Percentiles rank a stretch among this genome's conserved stretches.
Conservation (phyloP, 2,329 filamentous ascomycete genomes). For the Cytospora piceae region DNA sequence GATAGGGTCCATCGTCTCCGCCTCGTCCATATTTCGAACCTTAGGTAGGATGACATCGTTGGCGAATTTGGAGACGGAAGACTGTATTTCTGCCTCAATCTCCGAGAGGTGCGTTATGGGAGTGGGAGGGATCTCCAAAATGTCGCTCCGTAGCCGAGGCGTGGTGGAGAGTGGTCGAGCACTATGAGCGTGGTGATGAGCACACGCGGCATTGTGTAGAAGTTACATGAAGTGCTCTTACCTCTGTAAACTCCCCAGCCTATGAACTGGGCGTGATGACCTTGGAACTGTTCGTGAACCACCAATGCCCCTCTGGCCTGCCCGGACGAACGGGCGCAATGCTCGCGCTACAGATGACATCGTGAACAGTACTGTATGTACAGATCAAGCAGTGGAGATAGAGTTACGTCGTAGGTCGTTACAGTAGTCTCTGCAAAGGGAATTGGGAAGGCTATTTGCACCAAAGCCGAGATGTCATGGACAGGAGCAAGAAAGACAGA, state of each 20-base stretch:
- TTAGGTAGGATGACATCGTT: slow-evolving; percentile 86
- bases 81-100: slow-evolving; percentile 84
- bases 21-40: slow-evolving; percentile 96
- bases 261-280: slow-evolving; percentile 31
- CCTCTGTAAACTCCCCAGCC: slow-evolving; percentile 36
- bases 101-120: slow-evolving; percentile 94
- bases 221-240: slow-evolving; percentile 33
- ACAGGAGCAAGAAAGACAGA: not conserved
- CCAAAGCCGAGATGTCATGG: not conserved
- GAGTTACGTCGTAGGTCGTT: not conserved
- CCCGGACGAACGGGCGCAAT: slow-evolving; percentile 55
- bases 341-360: slow-evolving; percentile 57
- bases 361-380: slow-evolving; percentile 19
- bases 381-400: not conserved
- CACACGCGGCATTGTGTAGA: slow-evolving; percentile 14
- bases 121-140: slow-evolving; percentile 81
- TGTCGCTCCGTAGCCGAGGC: slow-evolving; percentile 59
- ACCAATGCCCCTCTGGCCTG: slow-evolving; percentile 44
- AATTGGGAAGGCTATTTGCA: not conserved
- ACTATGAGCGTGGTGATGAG: slow-evolving; percentile 34
- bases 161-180: slow-evolving; percentile 65
- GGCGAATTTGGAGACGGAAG: slow-evolving; percentile 89
- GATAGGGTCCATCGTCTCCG: slow-evolving; percentile 85
- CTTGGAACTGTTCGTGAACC: slow-evolving; percentile 38
- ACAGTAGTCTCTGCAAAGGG: not conserved